Conservation (phyloP, 768 basidiomycete species). For the Candolleomyces eurysporus region DNA sequence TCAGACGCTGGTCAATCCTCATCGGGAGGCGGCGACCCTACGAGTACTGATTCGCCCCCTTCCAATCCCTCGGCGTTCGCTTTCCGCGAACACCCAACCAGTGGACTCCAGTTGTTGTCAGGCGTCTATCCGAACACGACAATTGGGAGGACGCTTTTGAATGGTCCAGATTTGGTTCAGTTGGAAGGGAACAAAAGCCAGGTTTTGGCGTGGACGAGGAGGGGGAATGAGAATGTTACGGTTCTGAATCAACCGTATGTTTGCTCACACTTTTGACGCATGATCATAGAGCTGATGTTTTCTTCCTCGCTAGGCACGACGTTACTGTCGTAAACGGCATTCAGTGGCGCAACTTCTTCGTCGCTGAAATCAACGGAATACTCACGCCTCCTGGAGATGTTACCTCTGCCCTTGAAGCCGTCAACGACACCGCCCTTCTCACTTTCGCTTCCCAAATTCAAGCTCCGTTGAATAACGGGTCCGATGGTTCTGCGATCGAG, state of each 20-base stretch:
- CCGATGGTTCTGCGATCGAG: conserved; percentile 33
- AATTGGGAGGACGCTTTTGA: conserved; percentile 63
- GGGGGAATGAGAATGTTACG: conserved; percentile 25
- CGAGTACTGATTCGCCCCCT: not conserved
- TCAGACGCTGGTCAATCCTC: not conserved
- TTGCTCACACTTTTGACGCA: not conserved
- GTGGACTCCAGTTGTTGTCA: conserved; percentile 26
- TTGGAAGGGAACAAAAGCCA: conserved; percentile 61
- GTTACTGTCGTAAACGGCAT: conserved; percentile 36
- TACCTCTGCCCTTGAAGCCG: conserved; percentile 35
- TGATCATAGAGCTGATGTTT: not conserved
- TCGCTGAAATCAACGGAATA: conserved; percentile 51
- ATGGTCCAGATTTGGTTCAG: conserved; percentile 41
- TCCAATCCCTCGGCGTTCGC: not conserved
- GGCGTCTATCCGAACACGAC: conserved; percentile 54
- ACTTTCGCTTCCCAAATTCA: conserved; percentile 24
- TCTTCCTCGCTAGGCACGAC: conserved; percentile 12
- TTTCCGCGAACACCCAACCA: not conserved
- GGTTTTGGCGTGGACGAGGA: conserved; percentile 41
- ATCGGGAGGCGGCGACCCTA: not conserved
- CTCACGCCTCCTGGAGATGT: conserved; percentile 53
- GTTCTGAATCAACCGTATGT: conserved; percentile 51
- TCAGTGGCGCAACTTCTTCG: conserved; percentile 36
- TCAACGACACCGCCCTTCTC: conserved; percentile 42
- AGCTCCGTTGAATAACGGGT: conserved; percentile 25